phyloP scores from a whole-genome alignment of 192 early-diverging fungal genomes.

The Blastocladiella britannica region DNA sequence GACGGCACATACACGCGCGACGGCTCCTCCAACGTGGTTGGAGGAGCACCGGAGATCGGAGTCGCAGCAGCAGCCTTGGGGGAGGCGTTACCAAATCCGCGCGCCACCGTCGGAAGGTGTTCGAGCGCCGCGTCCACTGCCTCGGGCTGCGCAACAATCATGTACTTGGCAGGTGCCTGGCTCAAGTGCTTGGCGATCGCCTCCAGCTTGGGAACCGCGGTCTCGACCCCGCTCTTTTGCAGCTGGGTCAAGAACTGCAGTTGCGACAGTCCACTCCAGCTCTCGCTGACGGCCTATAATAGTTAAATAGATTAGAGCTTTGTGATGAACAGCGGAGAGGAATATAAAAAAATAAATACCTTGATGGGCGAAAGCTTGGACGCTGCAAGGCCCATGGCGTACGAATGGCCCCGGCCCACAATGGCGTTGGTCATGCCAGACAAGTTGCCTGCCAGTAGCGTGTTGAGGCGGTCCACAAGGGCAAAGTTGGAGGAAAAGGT shows the following conservation, averaged over 20 bases:
- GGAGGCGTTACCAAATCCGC: no score
- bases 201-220: constrained; percentile 1
- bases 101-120: no score
- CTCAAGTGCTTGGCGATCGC: no score
- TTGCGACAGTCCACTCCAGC: constrained; percentile 41
- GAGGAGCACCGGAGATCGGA: no score
- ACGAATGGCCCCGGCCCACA: constrained; percentile 60
- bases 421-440: constrained; percentile 55
- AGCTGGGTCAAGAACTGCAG: constrained; percentile 62
- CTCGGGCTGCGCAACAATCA: no score
- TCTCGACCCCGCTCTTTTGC: constrained; percentile 4
- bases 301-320: constrained; percentile 1
- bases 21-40: no score
- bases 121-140: no score
- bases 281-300: constrained; percentile 12
- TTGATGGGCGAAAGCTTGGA: constrained; percentile 36
- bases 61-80: no score
- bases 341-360: constrained; percentile 8
- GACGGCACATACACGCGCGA: constrained; percentile 41
- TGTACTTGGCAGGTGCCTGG: no score
- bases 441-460: constrained; percentile 51
- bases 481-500: constrained; percentile 48
- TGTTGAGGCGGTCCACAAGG: constrained; percentile 46
- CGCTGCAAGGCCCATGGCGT: constrained; percentile 49
- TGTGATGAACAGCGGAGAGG: background rate